Base-by-base conservation (phyloP, 2,329 filamentous ascomycete genomes). In the Phialemoniopsis sp. region DNA sequence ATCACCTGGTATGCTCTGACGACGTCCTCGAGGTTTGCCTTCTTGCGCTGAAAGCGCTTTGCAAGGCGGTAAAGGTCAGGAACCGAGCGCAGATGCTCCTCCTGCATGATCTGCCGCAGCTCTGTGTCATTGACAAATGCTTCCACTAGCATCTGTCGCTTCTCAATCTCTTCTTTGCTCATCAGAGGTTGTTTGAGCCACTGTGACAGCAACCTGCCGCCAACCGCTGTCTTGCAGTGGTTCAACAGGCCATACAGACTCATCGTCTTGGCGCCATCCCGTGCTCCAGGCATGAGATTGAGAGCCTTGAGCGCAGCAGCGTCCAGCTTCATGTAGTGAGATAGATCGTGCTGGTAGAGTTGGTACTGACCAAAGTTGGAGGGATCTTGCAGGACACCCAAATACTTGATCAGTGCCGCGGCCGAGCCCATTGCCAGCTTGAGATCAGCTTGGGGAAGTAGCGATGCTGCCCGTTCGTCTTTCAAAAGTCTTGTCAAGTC, bases 111-210 rank as follows among this genome's bases (percentile, higher is more conserved):
- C 64, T 97, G 93, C 13, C 93, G 78, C 29, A 98, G 74, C 57
- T 95, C 90, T 0, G 93, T 97, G 54, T 97, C 90, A 38, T 82
- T 84, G 36, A 91, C 86, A 58, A 98, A 98, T 1, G 91, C 90
- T 58, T 97, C 93, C 0, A 98, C 93, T 5, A 98, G 73, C 59
- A 95, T 88, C 53, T 97, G 93, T 13, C 93, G 80, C 58, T 85
- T 86, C 62, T 95, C 85, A 38, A 98, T 78, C 41, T 95, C 90
- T 3, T 76, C 72, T 46, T 88, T 80, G 65, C 78, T 88, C 93
- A 98, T 98, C 30, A 98, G 67, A 1, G 93, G 93, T 60, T 98
- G 93, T 64, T 98, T 98, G 38, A 98, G 71, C 93, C 93, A 98
- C 58, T 98, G 94, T 2, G 91, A 85, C 21, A 98, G 70, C 42